phyloP scores from a whole-genome alignment of 768 basidiomycete genomes.

The Boletus rex-veris region DNA sequence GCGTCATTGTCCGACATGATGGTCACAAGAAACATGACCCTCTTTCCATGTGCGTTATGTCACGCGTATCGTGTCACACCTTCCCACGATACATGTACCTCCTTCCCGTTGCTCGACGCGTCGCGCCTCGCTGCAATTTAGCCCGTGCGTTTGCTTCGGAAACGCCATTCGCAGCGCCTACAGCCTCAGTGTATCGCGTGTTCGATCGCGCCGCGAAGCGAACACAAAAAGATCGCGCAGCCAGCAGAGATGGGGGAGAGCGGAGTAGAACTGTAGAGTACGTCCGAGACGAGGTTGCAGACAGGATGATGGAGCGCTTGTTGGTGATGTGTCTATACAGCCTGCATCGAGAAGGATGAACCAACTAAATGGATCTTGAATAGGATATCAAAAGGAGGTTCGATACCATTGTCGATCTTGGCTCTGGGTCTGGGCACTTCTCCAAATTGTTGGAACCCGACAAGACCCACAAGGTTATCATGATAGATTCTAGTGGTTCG shows the following conservation, averaged over 20 bases:
- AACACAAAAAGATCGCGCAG: constrained; percentile 75
- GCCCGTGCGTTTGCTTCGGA: constrained; percentile 48
- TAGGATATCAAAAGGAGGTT: constrained; percentile 93
- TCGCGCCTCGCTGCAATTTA: constrained; percentile 3
- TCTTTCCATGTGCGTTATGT: constrained; percentile 4
- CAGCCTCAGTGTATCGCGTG: constrained; percentile 60
- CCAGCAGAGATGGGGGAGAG: constrained; percentile 49
- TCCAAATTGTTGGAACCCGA: constrained; percentile 72
- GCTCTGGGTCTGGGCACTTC: constrained; percentile 90
- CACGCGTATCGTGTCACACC: constrained; percentile 16
- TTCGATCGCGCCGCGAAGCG: constrained; percentile 83
- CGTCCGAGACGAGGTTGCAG: constrained; percentile 85
- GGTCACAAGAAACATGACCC: not conserved
- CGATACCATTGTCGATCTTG: constrained; percentile 76
- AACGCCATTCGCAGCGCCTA: constrained; percentile 40
- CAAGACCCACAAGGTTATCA: constrained; percentile 66
- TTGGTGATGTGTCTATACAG: constrained; percentile 47
- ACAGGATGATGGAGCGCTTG: constrained; percentile 86
- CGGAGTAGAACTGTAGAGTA: constrained; percentile 85
- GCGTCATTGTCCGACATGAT: constrained; percentile 17
- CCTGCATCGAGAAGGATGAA: not conserved
- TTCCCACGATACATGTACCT: constrained; percentile 17
- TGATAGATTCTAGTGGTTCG: constrained; percentile 87
- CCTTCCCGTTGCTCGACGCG: constrained; percentile 1
- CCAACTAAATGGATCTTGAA: not conserved